These are phyloP conservation scores for Fomitopsis serialis DNA, from an alignment of 768 basidiomycete species.

Conservation along the genomic window DNA sequence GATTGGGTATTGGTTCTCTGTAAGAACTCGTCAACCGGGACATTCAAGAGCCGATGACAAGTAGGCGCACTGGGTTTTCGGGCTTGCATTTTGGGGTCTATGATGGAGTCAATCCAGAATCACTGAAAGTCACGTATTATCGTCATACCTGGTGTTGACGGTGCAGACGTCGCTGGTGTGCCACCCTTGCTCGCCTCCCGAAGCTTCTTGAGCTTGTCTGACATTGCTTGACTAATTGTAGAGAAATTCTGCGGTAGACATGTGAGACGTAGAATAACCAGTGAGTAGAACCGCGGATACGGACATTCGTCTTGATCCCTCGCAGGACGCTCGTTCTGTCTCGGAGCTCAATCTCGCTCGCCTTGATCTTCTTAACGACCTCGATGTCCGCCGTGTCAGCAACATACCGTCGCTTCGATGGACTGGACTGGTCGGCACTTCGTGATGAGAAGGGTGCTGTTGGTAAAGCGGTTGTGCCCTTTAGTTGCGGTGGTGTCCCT, in stretches of 20 bases:
- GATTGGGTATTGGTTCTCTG: slow-evolving; percentile 82
- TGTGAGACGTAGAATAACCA: not conserved
- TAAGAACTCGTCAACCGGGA: not conserved
- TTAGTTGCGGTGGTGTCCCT: slow-evolving; percentile 39
- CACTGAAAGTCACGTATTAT: not conserved
- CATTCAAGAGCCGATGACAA: not conserved
- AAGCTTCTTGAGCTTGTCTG: slow-evolving; percentile 75
- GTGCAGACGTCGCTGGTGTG: slow-evolving; percentile 27
- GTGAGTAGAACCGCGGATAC: slow-evolving; percentile 20
- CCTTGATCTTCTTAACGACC: slow-evolving; percentile 79
- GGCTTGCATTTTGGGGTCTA: slow-evolving; percentile 55
- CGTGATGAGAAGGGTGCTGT: slow-evolving; percentile 12
- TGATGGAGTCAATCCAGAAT: not conserved
- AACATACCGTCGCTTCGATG: slow-evolving; percentile 74
- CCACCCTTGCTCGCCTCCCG: slow-evolving; percentile 61
- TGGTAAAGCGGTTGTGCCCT: slow-evolving; percentile 9
- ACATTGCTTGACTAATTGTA: slow-evolving; percentile 55
- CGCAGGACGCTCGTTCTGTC: slow-evolving; percentile 82
- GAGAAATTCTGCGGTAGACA: slow-evolving; percentile 64
- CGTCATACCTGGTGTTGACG: slow-evolving; percentile 36
- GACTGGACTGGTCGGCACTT: slow-evolving; percentile 29
- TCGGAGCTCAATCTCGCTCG: slow-evolving; percentile 71
- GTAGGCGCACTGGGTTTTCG: slow-evolving; percentile 62
- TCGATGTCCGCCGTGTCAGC: slow-evolving; percentile 75
- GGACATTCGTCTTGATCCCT: slow-evolving; percentile 78